Base-by-base conservation (phyloP, 345 rosid species). In the Bruguiera parviflora region DNA sequence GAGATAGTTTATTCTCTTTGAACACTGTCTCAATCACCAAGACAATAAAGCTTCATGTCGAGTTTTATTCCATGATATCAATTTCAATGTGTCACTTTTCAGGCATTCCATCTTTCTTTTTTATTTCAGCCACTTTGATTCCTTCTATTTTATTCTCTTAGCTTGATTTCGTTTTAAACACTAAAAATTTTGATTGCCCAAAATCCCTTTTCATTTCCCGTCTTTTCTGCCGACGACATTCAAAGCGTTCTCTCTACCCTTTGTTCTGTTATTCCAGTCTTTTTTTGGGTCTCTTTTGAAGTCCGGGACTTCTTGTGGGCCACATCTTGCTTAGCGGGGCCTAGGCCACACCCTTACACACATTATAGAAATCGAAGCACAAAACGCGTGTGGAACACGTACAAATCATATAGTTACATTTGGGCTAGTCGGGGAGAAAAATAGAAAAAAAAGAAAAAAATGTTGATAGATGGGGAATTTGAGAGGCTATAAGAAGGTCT, bases 401-500 rank as follows among this genome's bases (percentile, higher is more conserved):
- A 18, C 67, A 19, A 21, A 39, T 28, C 7, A 60, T 8, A 31
- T 28, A 0, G 35, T 43, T 29, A 35, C 47, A 57, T 7, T 20
- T 8, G 27, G 22, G 11, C 5, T 25, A 57, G 2, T 56, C 28
- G 5, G 20, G 9, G 16, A 58, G 39, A 0, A 15, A 1, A 10
- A 5, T 29, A 18, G 3, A 6, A 0, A 21, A 6, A 2, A 11
- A 29, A 11, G 9, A 37, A 43, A 9, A 6, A 46, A 53, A 15
- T 3, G n/a, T n/a, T n/a, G 22, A 32, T 19, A 35, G 53, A 8
- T 19, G 0, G 6, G 43, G 58, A 24, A 43, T 1, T 37, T 37
- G 11, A 22, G 72, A 53, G 65, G 65, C 69, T 77, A 74, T n/a
- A 77, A 55, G 66, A 69, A 37, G 78, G 72, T 79, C 15, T 16